A percentile compares a stretch with the other conserved stretches of the same genome.
Evolutionary conservation across 2,329 filamentous ascomycete genomes (phyloP).

Genomic region (Penicillium sp.): DNA sequence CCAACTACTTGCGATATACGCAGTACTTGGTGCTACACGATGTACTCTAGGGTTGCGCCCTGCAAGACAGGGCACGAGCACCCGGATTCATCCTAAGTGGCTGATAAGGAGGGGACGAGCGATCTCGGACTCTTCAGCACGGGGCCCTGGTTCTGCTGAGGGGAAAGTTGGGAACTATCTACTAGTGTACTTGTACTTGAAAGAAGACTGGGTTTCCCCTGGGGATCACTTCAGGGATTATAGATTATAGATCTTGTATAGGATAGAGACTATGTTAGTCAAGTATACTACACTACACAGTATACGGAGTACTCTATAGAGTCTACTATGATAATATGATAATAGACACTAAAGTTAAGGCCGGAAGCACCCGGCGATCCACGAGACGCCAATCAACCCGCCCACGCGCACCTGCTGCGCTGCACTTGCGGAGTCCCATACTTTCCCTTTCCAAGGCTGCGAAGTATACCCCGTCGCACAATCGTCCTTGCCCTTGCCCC

Average conservation of each 20-base stretch:
- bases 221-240: slow-evolving; percentile 3
- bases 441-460: slow-evolving; percentile 12
- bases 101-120: slow-evolving; percentile 8
- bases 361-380: slow-evolving; percentile 20
- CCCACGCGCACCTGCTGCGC: slow-evolving; percentile 19
- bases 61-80: slow-evolving; percentile 1
- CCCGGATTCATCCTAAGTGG: slow-evolving; percentile 1
- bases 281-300: neutral
- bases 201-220: neutral
- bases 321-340: neutral
- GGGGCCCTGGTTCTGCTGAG: neutral
- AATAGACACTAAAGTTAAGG: neutral
- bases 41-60: slow-evolving; percentile 7
- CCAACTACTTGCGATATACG: neutral
- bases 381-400: slow-evolving; percentile 23
- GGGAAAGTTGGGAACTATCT: neutral
- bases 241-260: neutral
- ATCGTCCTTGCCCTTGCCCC: neutral
- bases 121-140: slow-evolving; percentile 10
- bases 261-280: neutral
- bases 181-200: neutral
- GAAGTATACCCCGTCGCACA: slow-evolving; percentile 1
- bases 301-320: neutral
- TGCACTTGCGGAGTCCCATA: slow-evolving; percentile 18
- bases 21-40: neutral